Percentiles rank a stretch among this genome's conserved stretches.
Evolutionary conservation across 1,284 basidiomycete genomes (phyloP).

Genomic region (Heimioporus retisporus): DNA sequence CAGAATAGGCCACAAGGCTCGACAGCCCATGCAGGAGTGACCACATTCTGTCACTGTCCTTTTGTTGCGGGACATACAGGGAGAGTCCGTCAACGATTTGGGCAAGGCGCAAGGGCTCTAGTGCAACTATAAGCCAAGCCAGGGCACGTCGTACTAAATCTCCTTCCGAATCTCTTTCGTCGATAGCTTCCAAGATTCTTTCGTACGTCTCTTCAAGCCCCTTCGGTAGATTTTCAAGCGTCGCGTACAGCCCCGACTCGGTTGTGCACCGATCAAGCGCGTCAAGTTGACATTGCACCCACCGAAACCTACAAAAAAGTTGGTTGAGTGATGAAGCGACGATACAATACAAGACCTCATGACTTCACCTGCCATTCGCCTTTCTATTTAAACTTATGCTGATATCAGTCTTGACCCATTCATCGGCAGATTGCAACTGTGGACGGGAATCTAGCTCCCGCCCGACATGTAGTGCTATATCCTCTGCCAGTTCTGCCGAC

Average conservation of each 20-base stretch:
- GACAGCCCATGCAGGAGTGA: neutral
- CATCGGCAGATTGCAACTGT: neutral
- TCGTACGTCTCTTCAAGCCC: constrained; percentile 6
- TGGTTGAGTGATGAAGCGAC: neutral
- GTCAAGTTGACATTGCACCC: constrained; percentile 17
- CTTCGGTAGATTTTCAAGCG: neutral
- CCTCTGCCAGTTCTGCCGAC: neutral
- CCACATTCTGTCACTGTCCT: neutral
- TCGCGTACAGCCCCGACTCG: neutral
- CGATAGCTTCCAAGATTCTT: neutral
- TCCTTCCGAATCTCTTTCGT: constrained; percentile 7
- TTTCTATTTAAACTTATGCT: neutral
- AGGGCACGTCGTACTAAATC: constrained; percentile 6
- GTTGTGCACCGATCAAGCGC: constrained; percentile 6
- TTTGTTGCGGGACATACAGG: neutral
- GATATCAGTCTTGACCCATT: constrained; percentile 1
- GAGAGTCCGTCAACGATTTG: constrained; percentile 7
- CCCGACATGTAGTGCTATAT: constrained; percentile 4
- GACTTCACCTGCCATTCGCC: constrained; percentile 8
- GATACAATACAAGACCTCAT: no score
- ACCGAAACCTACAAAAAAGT: constrained; percentile 7
- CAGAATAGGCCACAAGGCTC: constrained; percentile 12
- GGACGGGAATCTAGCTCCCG: constrained; percentile 1
- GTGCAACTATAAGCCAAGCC: constrained; percentile 8
- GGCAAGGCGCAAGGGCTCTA: constrained; percentile 5